Base-by-base conservation (phyloP, 2,329 filamentous ascomycete genomes). In the Fusarium fujikuroi region DNA sequence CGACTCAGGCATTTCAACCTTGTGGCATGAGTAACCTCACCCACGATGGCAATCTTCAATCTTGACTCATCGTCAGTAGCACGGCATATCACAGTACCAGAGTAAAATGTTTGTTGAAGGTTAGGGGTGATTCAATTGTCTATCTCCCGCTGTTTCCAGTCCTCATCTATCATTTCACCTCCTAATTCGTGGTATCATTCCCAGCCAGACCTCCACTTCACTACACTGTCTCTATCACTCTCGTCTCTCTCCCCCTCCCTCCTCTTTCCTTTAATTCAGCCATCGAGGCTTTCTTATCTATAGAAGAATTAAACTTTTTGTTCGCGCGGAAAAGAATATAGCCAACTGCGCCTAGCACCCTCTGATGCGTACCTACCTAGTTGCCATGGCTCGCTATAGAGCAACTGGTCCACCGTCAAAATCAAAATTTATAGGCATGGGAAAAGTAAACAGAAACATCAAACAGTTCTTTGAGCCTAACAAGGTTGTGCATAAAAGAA, bases 151-250 rank as follows among this genome's bases (percentile, higher is more conserved):
- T 46, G 37, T 63, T 57, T 63, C 46, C 34, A 25, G 30, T 65
- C 23, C 50, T 37, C 65, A 37, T 60, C 67, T 57, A 58, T 69
- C 71, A 66, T 69, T 49, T 69, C 69, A 63, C 73, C 75, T 75
- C 72, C 75, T 75, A 40, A 76, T 58, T 76, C 76, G 63, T 78
- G 76, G 76, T 78, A 77, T 77, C 76, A 77, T 78, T 75, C 69
- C 72, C 52, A 75, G 47, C 46, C 76, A 68, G 52, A 70, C 66
- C 43, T 66, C 58, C 61, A 58, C 60, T 62, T 25, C 53, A 42
- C 36, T 40, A 25, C 15, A 21, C 23, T 39, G 32, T 67, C 21
- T 37, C 21, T 40, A 23, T 23, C 28, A 21, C 36, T 50, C 37
- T 18, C 30, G 15, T 32, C 37, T 50, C 15, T 40, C 52, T 12